Evolutionary conservation across 2,329 filamentous ascomycete genomes (phyloP).

Genomic region (Thielaviopsis euricoi): DNA sequence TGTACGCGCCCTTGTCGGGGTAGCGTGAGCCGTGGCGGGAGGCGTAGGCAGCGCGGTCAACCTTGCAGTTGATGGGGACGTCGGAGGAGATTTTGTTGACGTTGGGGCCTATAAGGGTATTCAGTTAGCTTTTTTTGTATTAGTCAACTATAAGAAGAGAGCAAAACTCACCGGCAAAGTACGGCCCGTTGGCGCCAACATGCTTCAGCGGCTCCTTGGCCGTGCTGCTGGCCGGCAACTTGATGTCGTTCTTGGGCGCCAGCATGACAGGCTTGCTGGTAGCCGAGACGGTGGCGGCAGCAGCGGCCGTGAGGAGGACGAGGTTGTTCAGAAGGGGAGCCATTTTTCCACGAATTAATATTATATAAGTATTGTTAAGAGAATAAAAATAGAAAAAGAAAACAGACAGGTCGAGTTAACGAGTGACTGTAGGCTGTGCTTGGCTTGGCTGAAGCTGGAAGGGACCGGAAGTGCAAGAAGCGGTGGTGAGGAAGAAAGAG

Average conservation of each 20-base stretch:
- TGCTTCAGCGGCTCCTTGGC: slow-evolving; percentile 24
- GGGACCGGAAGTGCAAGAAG: neutral
- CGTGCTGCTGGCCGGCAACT: slow-evolving; percentile 4
- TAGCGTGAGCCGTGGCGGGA: slow-evolving; percentile 46
- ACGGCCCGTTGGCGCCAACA: slow-evolving; percentile 37
- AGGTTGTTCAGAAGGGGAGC: slow-evolving; percentile 4
- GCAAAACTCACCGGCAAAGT: slow-evolving; percentile 26
- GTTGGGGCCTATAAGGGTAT: slow-evolving; percentile 36
- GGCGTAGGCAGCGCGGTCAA: slow-evolving; percentile 44
- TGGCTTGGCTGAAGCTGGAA: neutral
- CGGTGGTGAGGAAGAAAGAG: neutral
- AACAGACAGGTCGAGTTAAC: neutral
- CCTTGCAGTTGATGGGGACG: slow-evolving; percentile 36
- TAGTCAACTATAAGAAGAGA: neutral
- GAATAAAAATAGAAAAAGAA: neutral
- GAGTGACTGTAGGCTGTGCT: neutral
- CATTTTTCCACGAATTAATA: neutral
- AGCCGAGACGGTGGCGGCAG: slow-evolving; percentile 1
- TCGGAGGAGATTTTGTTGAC: slow-evolving; percentile 36
- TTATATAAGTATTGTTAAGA: neutral
- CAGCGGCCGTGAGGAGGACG: slow-evolving; percentile 2
- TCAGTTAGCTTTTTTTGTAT: neutral
- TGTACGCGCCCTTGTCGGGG: slow-evolving; percentile 43
- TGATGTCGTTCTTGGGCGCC: slow-evolving; percentile 8
- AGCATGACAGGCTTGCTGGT: slow-evolving; percentile 1